Percentiles rank a stretch among this genome's conserved stretches.
These are phyloP conservation scores for Bertia moriformis DNA, from an alignment of 2,329 filamentous ascomycete species.

Conservation along the genomic window DNA sequence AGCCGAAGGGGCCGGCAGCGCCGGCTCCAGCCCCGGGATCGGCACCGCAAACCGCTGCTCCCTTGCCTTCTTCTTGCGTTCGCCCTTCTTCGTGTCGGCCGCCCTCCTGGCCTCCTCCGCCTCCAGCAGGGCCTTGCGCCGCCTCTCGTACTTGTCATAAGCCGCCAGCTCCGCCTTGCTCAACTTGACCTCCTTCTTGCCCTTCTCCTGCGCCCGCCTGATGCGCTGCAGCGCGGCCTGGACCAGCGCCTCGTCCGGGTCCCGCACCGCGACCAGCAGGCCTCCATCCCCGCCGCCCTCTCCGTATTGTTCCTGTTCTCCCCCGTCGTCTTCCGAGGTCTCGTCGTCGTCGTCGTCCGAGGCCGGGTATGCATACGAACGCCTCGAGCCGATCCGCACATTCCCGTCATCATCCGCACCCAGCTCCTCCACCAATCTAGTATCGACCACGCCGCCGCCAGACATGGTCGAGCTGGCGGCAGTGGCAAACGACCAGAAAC, in stretches of 20 bases:
- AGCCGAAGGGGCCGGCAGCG: too few relatives aligned
- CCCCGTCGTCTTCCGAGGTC: slow-evolving; percentile 30
- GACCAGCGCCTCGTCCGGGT: slow-evolving; percentile 62
- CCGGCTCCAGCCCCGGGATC: not conserved
- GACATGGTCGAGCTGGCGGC: not conserved
- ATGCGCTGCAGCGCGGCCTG: slow-evolving; percentile 70
- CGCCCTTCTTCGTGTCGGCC: slow-evolving; percentile 7
- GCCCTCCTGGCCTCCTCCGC: slow-evolving; percentile 20
- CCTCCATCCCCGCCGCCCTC: slow-evolving; percentile 34
- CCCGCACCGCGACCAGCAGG: slow-evolving; percentile 41
- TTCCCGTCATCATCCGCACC: slow-evolving; percentile 38
- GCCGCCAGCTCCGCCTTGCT: slow-evolving; percentile 69
- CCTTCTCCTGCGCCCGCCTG: slow-evolving; percentile 59
- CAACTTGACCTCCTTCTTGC: slow-evolving; percentile 66
- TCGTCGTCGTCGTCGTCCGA: slow-evolving; percentile 31
- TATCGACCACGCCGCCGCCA: not conserved
- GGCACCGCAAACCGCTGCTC: not conserved
- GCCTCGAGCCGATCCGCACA: slow-evolving; percentile 15
- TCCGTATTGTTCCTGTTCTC: slow-evolving; percentile 28
- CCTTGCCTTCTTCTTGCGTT: not conserved
- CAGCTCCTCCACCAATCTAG: slow-evolving; percentile 54
- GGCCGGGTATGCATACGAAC: slow-evolving; percentile 18
- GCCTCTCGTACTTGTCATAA: slow-evolving; percentile 58
- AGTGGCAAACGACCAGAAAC: not conserved
- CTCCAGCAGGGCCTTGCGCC: slow-evolving; percentile 41